phyloP scores from a whole-genome alignment of 1,284 basidiomycete genomes.

The Apiotrichum gracile region DNA sequence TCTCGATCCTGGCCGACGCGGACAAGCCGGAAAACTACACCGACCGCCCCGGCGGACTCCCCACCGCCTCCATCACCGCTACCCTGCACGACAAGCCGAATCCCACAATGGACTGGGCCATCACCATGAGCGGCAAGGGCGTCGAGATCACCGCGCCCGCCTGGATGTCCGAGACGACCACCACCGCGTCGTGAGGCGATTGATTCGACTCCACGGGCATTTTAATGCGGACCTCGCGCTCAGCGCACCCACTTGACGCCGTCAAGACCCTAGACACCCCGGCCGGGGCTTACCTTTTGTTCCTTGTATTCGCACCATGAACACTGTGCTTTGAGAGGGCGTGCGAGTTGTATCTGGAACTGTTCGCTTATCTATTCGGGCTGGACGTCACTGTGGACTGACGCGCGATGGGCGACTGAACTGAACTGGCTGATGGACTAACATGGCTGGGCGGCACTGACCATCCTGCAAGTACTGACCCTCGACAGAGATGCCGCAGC shows the following conservation, averaged over 20 bases:
- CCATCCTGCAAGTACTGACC: too few species aligned
- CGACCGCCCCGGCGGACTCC: constrained; percentile 2
- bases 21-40: constrained; percentile 27
- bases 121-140: constrained; percentile 32
- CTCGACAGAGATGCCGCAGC: too few species aligned
- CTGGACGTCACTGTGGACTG: too few species aligned
- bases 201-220: neutral
- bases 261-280: neutral
- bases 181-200: too few species aligned
- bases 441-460: too few species aligned
- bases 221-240: too few species aligned
- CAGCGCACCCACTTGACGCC: too few species aligned
- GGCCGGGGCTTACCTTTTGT: neutral
- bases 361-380: too few species aligned
- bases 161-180: neutral
- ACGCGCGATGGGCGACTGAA: too few species aligned
- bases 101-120: constrained; percentile 43
- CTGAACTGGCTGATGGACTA: too few species aligned
- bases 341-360: too few species aligned
- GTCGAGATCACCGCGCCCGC: neutral
- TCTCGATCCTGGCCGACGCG: constrained; percentile 32
- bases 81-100: constrained; percentile 37
- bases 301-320: neutral
- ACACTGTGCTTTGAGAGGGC: neutral
- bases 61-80: constrained; percentile 24